Percentiles rank a stretch among this genome's conserved stretches.
These are phyloP conservation scores for Solanum arcanum DNA, from an alignment of 257 asterid genomes.

Conservation along the genomic window DNA sequence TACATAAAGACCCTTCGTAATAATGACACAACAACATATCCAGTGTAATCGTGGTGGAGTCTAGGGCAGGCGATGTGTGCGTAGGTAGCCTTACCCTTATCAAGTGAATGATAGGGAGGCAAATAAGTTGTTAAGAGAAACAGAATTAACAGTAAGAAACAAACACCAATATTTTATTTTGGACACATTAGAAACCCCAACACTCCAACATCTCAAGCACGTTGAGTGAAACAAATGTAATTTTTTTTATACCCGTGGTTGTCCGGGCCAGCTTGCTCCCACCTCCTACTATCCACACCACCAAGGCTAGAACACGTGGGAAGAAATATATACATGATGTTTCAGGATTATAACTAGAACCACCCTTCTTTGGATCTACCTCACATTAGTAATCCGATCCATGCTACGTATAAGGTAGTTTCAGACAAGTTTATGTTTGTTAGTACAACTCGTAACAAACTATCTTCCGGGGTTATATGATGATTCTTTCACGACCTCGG, in stretches of 20 bases:
- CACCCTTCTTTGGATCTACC: background rate
- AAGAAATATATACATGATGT: background rate
- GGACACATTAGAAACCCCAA: background rate
- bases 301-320: background rate
- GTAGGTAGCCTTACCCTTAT: background rate
- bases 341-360: background rate
- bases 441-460: background rate
- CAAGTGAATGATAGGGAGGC: background rate
- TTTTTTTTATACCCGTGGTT: background rate
- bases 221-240: background rate
- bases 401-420: background rate
- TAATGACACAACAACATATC: background rate
- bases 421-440: background rate
- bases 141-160: background rate
- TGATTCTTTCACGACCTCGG: background rate
- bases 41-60: background rate
- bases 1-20: background rate
- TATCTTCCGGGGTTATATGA: background rate
- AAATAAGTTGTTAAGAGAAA: background rate
- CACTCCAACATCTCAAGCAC: background rate
- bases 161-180: background rate
- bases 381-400: background rate
- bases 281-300: background rate
- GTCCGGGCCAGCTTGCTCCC: background rate
- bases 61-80: background rate